Conservation (phyloP, 495 filamentous ascomycete genomes). For the Articulospora tetracladia region DNA sequence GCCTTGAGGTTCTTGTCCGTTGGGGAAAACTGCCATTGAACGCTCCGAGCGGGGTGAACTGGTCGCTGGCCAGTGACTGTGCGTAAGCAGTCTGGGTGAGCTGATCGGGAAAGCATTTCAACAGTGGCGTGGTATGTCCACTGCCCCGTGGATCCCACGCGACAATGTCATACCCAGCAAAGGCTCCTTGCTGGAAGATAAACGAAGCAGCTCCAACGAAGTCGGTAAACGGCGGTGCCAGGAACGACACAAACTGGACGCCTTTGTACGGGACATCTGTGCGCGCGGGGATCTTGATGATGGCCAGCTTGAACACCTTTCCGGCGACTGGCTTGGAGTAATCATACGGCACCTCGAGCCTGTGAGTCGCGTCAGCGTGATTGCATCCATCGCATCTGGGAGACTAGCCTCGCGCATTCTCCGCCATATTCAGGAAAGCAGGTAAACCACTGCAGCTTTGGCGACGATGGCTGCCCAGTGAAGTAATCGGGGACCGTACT, state of each 20-base stretch:
- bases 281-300: not conserved
- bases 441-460: not conserved
- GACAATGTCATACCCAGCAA: not conserved
- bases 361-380: not conserved
- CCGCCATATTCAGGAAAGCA: not conserved
- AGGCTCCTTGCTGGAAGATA: too few species aligned
- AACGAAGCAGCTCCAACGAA: too few species aligned
- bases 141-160: not conserved
- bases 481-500: not conserved
- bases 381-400: not conserved
- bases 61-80: too few species aligned
- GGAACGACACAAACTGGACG: not conserved
- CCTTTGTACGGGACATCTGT: not conserved
- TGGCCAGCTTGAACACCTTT: not conserved
- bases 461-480: not conserved
- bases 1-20: not conserved
- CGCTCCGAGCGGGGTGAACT: too few species aligned
- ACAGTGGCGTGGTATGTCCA: not conserved
- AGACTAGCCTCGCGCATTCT: not conserved
- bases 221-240: too few species aligned
- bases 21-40: not conserved
- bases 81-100: too few species aligned
- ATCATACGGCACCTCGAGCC: not conserved
- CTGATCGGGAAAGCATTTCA: not conserved
- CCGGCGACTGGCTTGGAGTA: not conserved